These are phyloP conservation scores for Strobilomyces echinocephalus DNA, from an alignment of 768 basidiomycete genomes.

Conservation along the genomic window DNA sequence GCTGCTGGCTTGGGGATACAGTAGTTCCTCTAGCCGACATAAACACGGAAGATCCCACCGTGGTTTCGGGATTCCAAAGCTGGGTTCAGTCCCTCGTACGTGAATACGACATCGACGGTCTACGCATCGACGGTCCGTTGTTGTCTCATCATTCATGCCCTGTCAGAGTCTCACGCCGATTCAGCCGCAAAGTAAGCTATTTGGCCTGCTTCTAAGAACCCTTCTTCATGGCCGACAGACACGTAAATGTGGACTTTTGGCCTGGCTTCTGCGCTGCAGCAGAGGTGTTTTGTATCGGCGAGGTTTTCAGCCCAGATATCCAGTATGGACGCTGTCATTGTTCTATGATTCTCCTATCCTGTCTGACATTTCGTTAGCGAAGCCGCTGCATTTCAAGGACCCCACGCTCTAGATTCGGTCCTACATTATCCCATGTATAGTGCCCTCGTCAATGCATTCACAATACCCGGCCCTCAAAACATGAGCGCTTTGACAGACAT, in stretches of 20 bases:
- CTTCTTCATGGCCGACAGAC: slow-evolving; percentile 33
- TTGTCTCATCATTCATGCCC: not conserved
- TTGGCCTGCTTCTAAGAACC: not conserved
- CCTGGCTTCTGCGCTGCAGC: slow-evolving; percentile 67
- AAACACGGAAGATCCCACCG: slow-evolving; percentile 65
- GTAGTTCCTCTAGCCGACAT: slow-evolving; percentile 73
- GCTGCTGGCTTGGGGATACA: slow-evolving; percentile 81
- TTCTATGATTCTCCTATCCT: not conserved
- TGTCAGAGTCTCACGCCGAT: not conserved
- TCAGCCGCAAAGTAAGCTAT: slow-evolving; percentile 33
- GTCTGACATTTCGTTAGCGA: slow-evolving; percentile 36
- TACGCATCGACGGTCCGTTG: slow-evolving; percentile 68
- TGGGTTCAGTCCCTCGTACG: slow-evolving; percentile 70
- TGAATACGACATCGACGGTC: slow-evolving; percentile 76
- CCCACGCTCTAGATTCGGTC: slow-evolving; percentile 59
- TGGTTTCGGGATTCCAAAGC: slow-evolving; percentile 54
- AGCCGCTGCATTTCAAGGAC: slow-evolving; percentile 57
- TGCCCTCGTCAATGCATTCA: slow-evolving; percentile 59
- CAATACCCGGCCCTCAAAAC: slow-evolving; percentile 66
- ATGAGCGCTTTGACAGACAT: slow-evolving; percentile 51
- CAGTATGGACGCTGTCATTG: slow-evolving; percentile 33
- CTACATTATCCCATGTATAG: slow-evolving; percentile 69
- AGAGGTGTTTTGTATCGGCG: slow-evolving; percentile 83
- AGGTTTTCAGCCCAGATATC: slow-evolving; percentile 57
- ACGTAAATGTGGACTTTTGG: slow-evolving; percentile 76